Conservation (phyloP, 2,329 filamentous ascomycete genomes). For the Leptographium wingfieldii region DNA sequence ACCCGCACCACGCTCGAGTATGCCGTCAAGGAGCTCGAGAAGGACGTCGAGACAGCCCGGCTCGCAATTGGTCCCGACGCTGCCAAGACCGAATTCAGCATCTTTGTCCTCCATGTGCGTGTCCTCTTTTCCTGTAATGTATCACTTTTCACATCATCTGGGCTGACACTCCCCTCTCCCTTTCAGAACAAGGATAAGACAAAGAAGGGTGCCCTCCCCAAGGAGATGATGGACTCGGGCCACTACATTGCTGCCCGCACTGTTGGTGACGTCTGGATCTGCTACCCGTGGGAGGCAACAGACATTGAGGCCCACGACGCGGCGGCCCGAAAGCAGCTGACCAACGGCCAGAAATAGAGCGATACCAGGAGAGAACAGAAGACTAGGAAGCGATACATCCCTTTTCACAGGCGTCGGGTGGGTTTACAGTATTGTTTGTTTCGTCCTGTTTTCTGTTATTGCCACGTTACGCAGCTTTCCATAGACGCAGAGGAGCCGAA, state of each 20-base stretch:
- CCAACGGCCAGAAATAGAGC: slow-evolving; percentile 6
- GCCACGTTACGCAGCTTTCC: background rate
- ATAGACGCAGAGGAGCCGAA: background rate
- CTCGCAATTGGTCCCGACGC: slow-evolving; percentile 49
- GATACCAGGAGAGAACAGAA: background rate
- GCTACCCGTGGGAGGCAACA: slow-evolving; percentile 94
- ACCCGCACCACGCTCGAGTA: slow-evolving; percentile 91
- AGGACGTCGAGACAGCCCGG: slow-evolving; percentile 78
- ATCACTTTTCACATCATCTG: slow-evolving; percentile 1
- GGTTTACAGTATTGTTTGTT: background rate
- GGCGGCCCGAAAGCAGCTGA: slow-evolving; percentile 39
- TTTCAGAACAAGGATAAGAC: slow-evolving; percentile 84
- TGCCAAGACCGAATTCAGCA: slow-evolving; percentile 75
- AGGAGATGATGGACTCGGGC: slow-evolving; percentile 58
- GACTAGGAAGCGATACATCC: background rate
- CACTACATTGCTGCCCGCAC: slow-evolving; percentile 80
- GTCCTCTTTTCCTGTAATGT: slow-evolving; percentile 3
- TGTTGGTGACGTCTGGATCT: slow-evolving; percentile 93
- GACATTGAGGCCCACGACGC: slow-evolving; percentile 88
- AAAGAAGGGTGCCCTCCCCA: slow-evolving; percentile 80
- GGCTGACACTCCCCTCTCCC: slow-evolving; percentile 7
- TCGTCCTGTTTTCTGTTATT: background rate
- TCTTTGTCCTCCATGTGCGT: slow-evolving; percentile 84
- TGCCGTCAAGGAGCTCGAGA: slow-evolving; percentile 82
- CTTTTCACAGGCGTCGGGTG: background rate